phyloP scores from a whole-genome alignment of 768 basidiomycete species.

The Tephrocybe sp. region DNA sequence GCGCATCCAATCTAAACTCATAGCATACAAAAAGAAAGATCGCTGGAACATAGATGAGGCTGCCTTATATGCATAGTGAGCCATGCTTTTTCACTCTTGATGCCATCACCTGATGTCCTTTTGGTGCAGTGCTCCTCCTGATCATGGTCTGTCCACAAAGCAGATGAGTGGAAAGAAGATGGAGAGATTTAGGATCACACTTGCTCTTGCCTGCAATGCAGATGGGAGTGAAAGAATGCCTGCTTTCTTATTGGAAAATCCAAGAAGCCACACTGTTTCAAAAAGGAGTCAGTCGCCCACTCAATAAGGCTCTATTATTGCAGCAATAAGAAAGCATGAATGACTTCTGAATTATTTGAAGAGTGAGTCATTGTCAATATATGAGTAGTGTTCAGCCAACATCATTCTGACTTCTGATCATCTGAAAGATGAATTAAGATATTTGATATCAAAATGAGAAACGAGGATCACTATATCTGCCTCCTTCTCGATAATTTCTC shows the following conservation, averaged over 20 bases:
- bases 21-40: conserved; percentile 19
- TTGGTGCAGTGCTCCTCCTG: conserved; percentile 20
- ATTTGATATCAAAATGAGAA: conserved; percentile 14
- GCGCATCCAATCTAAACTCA: background rate
- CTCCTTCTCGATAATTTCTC: conserved; percentile 31
- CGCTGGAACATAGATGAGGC: conserved; percentile 18
- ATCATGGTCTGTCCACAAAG: conserved; percentile 27
- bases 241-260: conserved; percentile 32
- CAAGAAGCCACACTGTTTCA: conserved; percentile 29
- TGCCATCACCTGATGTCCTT: background rate
- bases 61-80: conserved; percentile 13
- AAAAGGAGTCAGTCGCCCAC: conserved; percentile 17
- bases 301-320: conserved; percentile 19
- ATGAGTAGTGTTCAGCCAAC: too few relatives aligned
- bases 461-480: conserved; percentile 18
- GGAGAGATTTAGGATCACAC: conserved; percentile 27
- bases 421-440: background rate
- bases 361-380: too few relatives aligned
- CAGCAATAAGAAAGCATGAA: too few relatives aligned
- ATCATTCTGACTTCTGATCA: too few relatives aligned
- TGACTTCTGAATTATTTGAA: too few relatives aligned
- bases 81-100: background rate
- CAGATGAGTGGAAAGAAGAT: conserved; percentile 32
- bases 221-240: conserved; percentile 29
- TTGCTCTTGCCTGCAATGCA: conserved; percentile 15